Conservation (phyloP, 2,329 filamentous ascomycete species). For the Phialophora tarda region DNA sequence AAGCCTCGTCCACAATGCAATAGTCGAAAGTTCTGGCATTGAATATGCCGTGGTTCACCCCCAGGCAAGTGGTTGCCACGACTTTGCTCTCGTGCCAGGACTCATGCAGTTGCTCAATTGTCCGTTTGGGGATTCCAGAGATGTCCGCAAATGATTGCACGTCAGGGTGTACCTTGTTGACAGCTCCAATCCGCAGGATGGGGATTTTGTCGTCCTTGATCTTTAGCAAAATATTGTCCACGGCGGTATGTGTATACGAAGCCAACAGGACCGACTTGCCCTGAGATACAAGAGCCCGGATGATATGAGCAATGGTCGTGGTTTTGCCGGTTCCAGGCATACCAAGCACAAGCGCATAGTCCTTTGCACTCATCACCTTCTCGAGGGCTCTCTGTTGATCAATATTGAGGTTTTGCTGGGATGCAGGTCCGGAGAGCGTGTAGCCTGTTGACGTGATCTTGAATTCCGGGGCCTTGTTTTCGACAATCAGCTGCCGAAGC, state of each 20-base stretch:
- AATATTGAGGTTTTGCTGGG: constrained; percentile 74
- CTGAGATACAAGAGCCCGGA: constrained; percentile 83
- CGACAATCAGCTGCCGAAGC: constrained; percentile 79
- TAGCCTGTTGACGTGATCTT: constrained; percentile 69
- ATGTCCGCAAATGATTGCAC: constrained; percentile 85
- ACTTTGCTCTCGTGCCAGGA: constrained; percentile 86
- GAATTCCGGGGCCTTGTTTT: constrained; percentile 75
- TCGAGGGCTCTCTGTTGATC: constrained; percentile 86
- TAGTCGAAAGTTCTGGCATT: constrained; percentile 91
- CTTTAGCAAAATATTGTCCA: constrained; percentile 97
- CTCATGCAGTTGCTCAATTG: constrained; percentile 80
- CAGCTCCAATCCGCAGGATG: constrained; percentile 82
- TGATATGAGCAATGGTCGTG: constrained; percentile 97
- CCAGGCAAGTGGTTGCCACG: constrained; percentile 92
- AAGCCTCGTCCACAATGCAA: constrained; percentile 97
- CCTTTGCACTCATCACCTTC: constrained; percentile 93
- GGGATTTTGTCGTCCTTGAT: constrained; percentile 77
- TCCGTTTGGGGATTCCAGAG: constrained; percentile 72
- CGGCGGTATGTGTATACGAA: constrained; percentile 95
- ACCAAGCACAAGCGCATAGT: constrained; percentile 95
- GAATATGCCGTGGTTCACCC: constrained; percentile 88
- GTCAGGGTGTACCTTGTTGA: constrained; percentile 84
- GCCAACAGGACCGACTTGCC: constrained; percentile 92
- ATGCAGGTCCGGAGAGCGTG: constrained; percentile 58
- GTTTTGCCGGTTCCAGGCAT: constrained; percentile 99